Evolutionary conservation across 106 monocot genomes (phyloP).

Genomic region (Allium fistulosum): DNA sequence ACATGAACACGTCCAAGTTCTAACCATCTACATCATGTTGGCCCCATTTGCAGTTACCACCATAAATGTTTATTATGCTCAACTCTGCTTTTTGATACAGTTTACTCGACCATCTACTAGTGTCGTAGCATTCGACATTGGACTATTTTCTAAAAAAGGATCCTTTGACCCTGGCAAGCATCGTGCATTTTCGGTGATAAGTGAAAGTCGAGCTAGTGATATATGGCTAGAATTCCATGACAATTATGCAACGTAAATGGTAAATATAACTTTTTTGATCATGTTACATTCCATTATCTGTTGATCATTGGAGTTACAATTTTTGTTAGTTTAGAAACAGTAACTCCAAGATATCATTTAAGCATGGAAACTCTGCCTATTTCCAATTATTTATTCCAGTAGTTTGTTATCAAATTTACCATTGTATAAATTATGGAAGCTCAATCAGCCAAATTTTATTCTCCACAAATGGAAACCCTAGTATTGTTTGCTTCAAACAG

Average conservation of each 20-base stretch:
- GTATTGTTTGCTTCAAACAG: too few relatives aligned
- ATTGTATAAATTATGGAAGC: too few relatives aligned
- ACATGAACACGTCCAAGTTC: neutral
- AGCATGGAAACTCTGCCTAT: too few relatives aligned
- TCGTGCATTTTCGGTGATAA: slow-evolving; percentile 86
- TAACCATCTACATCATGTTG: neutral
- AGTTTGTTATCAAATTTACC: too few relatives aligned
- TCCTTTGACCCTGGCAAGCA: slow-evolving; percentile 53
- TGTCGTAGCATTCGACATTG: slow-evolving; percentile 89
- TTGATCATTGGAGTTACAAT: too few relatives aligned
- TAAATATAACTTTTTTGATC: slow-evolving; percentile 1
- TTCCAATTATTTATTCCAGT: too few relatives aligned
- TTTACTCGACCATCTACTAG: slow-evolving; percentile 94
- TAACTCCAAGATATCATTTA: too few relatives aligned
- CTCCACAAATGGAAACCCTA: too few relatives aligned
- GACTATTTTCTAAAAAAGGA: slow-evolving; percentile 73
- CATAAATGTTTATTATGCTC: neutral
- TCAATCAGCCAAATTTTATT: too few relatives aligned
- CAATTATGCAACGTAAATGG: slow-evolving; percentile 81
- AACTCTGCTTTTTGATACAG: slow-evolving; percentile 21
- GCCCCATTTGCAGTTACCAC: neutral
- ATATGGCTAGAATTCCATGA: slow-evolving; percentile 65
- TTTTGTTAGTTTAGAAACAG: too few relatives aligned
- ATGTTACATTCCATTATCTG: too few relatives aligned
- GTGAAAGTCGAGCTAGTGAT: slow-evolving; percentile 88